Conservation (phyloP, 169 alveolate species). For the Neospora caninum region DNA sequence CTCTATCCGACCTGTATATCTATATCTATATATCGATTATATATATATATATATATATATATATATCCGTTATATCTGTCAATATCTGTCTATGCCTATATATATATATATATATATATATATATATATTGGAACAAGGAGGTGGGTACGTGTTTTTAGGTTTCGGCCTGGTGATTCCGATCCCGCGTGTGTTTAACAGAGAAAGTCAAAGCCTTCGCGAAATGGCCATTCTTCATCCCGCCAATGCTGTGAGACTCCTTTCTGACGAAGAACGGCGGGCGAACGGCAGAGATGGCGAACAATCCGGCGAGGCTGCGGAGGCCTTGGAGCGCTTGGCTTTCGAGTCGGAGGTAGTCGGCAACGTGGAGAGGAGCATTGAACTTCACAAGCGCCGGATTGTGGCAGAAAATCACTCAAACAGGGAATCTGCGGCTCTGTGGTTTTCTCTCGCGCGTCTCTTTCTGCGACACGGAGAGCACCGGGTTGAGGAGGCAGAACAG, state of each 20-base stretch:
- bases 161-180: too few relatives aligned
- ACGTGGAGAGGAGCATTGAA: neutral
- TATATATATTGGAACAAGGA: too few relatives aligned
- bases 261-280: too few relatives aligned
- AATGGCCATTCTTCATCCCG: neutral
- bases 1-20: too few relatives aligned
- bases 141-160: too few relatives aligned
- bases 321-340: neutral
- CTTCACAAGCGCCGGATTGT: neutral
- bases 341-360: slow-evolving; percentile 22
- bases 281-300: too few relatives aligned
- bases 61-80: too few relatives aligned
- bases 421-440: neutral
- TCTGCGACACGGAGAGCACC: neutral
- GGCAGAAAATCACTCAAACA: neutral
- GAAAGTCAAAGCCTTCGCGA: neutral
- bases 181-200: neutral
- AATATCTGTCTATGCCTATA: too few relatives aligned
- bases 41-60: too few relatives aligned
- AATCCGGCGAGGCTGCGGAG: neutral
- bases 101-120: too few relatives aligned
- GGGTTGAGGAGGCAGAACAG: slow-evolving; percentile 30
- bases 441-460: slow-evolving; percentile 22
- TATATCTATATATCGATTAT: too few relatives aligned
- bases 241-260: neutral